phyloP scores from a whole-genome alignment of 129 eudicot genomes.

The Tagetes erecta region DNA sequence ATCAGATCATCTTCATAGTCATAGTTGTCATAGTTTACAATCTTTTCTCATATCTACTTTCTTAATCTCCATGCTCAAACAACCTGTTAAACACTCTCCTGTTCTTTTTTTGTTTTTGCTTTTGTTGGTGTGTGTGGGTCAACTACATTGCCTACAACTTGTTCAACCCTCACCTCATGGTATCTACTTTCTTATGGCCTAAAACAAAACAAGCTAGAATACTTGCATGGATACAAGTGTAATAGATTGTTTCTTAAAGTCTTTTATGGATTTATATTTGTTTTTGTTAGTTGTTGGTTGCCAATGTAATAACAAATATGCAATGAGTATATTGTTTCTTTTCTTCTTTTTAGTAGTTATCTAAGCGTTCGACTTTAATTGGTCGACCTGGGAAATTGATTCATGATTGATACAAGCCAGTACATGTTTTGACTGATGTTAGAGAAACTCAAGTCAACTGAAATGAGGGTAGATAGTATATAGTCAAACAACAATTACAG shows the following conservation, averaged over 20 bases:
- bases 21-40: slow-evolving; percentile 47
- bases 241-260: slow-evolving; percentile 22
- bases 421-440: not conserved
- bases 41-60: slow-evolving; percentile 36
- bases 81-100: not conserved
- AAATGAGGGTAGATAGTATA: not conserved
- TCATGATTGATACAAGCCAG: not conserved
- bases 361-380: not conserved
- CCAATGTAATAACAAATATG: slow-evolving; percentile 21
- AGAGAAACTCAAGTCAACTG: not conserved
- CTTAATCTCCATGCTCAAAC: slow-evolving; percentile 30
- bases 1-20: slow-evolving; percentile 58
- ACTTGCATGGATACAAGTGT: slow-evolving; percentile 23
- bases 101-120: not conserved
- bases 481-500: not conserved
- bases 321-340: slow-evolving; percentile 11
- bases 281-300: slow-evolving; percentile 18
- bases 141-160: slow-evolving; percentile 15
- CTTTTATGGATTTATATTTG: slow-evolving; percentile 16
- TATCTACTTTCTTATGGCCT: slow-evolving; percentile 23
- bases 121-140: slow-evolving; percentile 17
- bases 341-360: not conserved
- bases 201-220: slow-evolving; percentile 22
- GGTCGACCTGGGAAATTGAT: not conserved
- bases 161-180: slow-evolving; percentile 21